These are phyloP conservation scores for Coemansia javaensis DNA, from an alignment of 192 early-diverging fungal species.

Conservation along the genomic window DNA sequence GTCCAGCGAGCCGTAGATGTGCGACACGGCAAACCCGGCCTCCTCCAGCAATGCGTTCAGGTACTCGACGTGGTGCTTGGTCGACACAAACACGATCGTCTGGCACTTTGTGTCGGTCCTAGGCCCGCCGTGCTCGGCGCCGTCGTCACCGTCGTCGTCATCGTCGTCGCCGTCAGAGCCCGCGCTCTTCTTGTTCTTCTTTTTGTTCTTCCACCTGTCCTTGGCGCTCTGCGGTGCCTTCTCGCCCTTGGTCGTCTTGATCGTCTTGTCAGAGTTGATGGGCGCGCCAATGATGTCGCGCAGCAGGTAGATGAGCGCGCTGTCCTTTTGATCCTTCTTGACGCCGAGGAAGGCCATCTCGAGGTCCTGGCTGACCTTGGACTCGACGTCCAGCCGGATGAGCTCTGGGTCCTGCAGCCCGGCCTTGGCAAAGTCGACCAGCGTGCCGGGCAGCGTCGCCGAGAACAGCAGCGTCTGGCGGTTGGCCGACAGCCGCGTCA, in stretches of 20 bases:
- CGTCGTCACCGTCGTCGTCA: constrained; percentile 1
- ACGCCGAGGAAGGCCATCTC: constrained; percentile 90
- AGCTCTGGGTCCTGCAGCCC: constrained; percentile 90
- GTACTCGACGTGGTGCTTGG: constrained; percentile 98
- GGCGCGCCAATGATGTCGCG: constrained; percentile 71
- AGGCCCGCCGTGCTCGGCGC: background rate
- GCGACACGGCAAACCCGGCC: constrained; percentile 73
- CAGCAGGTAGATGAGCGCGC: constrained; percentile 80
- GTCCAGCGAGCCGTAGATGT: constrained; percentile 93
- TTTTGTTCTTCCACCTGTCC: constrained; percentile 26
- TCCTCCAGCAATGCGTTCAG: constrained; percentile 65
- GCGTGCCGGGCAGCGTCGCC: constrained; percentile 86
- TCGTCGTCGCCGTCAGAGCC: background rate
- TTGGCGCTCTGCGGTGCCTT: constrained; percentile 10
- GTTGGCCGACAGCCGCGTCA: constrained; percentile 71
- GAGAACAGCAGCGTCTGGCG: constrained; percentile 95
- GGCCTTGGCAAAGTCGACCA: constrained; percentile 97
- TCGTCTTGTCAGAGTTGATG: constrained; percentile 46
- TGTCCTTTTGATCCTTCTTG: constrained; percentile 85
- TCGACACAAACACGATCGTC: constrained; percentile 92
- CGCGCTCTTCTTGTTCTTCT: constrained; percentile 13
- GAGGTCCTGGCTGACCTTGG: constrained; percentile 92
- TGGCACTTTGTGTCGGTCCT: constrained; percentile 45
- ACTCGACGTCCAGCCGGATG: constrained; percentile 89
- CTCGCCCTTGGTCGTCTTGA: constrained; percentile 19